Percentiles rank a stretch among this genome's conserved stretches.
phyloP scores from a whole-genome alignment of 192 early-diverging fungal species.

The Coemansia reversa region DNA sequence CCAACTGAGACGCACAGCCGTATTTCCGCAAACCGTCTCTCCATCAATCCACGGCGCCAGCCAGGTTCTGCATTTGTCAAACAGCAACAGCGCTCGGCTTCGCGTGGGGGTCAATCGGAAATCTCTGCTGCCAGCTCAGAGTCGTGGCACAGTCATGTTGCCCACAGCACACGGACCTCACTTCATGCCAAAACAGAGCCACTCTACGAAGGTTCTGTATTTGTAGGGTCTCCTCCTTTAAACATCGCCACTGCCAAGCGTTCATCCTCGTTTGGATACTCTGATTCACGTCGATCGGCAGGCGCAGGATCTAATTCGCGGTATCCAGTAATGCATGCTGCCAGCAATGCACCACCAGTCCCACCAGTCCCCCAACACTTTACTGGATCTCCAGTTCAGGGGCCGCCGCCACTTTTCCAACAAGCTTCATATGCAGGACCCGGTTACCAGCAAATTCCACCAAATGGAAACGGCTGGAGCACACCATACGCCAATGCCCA shows the following conservation, averaged over 20 bases:
- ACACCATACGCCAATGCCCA: slow-evolving; percentile 3
- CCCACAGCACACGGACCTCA: slow-evolving; percentile 20
- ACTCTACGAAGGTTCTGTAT: slow-evolving; percentile 30
- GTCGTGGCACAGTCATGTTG: slow-evolving; percentile 50
- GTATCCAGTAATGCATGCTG: not conserved
- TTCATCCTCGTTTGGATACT: slow-evolving; percentile 24
- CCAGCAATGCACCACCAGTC: slow-evolving; percentile 26
- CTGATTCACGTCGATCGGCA: not conserved
- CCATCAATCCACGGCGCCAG: slow-evolving; percentile 21
- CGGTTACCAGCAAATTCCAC: slow-evolving; percentile 4
- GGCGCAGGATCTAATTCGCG: not conserved
- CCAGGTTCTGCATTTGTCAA: slow-evolving; percentile 32
- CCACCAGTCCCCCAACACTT: slow-evolving; percentile 34
- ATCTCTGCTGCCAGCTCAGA: slow-evolving; percentile 26
- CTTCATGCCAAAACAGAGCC: slow-evolving; percentile 39
- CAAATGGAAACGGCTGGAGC: slow-evolving; percentile 4
- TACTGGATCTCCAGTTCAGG: not conserved
- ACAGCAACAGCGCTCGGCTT: slow-evolving; percentile 2
- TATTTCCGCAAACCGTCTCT: not conserved
- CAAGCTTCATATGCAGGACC: not conserved
- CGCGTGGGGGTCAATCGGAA: slow-evolving; percentile 14
- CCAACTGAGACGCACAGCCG: not conserved
- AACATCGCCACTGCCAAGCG: slow-evolving; percentile 14
- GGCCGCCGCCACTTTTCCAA: not conserved
- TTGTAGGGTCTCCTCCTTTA: slow-evolving; percentile 14